These are phyloP conservation scores for Pichia kluyveri DNA, from an alignment of 805 yeast genomes.

Conservation along the genomic window DNA sequence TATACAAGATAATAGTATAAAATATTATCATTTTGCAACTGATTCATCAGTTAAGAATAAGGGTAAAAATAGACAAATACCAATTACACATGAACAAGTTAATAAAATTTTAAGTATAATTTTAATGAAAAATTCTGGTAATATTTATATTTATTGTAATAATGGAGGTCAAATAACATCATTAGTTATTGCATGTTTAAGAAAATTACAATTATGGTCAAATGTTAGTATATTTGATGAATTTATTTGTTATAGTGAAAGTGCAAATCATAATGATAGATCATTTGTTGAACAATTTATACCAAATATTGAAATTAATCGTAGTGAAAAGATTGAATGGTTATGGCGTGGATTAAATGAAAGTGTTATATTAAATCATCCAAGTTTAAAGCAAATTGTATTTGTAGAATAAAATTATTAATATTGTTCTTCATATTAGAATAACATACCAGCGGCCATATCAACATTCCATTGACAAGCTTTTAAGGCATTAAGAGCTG, in stretches of 20 bases:
- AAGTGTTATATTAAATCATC: slow-evolving; percentile 51
- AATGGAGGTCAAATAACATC: slow-evolving; percentile 88
- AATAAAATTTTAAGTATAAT: slow-evolving; percentile 51
- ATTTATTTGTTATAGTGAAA: slow-evolving; percentile 66
- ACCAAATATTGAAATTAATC: slow-evolving; percentile 51
- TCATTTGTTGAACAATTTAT: slow-evolving; percentile 73
- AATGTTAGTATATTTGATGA: slow-evolving; percentile 81
- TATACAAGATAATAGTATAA: slow-evolving; percentile 45
- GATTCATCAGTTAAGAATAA: slow-evolving; percentile 54
- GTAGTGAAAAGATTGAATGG: slow-evolving; percentile 43
- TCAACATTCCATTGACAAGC: slow-evolving; percentile 74
- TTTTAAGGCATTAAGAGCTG: slow-evolving; percentile 57
- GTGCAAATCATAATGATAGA: slow-evolving; percentile 75
- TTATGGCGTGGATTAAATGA: slow-evolving; percentile 56
- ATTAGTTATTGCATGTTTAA: slow-evolving; percentile 73
- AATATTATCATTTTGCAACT: slow-evolving; percentile 58
- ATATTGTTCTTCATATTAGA: too few relatives aligned
- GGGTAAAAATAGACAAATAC: slow-evolving; percentile 76
- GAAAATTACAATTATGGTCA: slow-evolving; percentile 84
- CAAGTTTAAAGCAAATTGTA: slow-evolving; percentile 30
- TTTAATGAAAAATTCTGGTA: slow-evolving; percentile 50
- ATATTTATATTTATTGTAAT: slow-evolving; percentile 76
- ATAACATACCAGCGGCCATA: slow-evolving; percentile 73
- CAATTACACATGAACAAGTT: slow-evolving; percentile 60
- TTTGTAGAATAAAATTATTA: slow-evolving; percentile 4